phyloP scores from a whole-genome alignment of 257 asterid genomes.

The Penstemon newberryi region DNA sequence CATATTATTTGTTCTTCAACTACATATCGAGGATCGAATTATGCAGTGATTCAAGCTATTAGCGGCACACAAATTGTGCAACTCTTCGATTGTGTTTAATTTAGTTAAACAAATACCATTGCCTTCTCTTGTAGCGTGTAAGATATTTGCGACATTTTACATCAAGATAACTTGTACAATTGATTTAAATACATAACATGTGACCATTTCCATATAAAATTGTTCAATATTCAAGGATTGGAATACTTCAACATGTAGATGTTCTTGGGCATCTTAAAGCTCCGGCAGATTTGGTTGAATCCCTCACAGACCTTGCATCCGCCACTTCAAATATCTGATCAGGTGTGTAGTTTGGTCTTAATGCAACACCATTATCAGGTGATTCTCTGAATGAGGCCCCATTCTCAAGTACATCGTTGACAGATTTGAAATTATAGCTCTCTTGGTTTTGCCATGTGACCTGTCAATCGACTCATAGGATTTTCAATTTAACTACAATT shows the following conservation, averaged over 20 bases:
- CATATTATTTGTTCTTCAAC: too few species aligned
- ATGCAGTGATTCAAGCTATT: neutral
- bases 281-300: slow-evolving; percentile 65
- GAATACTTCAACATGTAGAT: slow-evolving; percentile 42
- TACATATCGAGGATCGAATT: too few species aligned
- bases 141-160: neutral
- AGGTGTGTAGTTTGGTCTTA: slow-evolving; percentile 56
- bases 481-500: neutral
- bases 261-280: slow-evolving; percentile 54
- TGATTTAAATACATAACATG: slow-evolving; percentile 12
- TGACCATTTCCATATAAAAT: neutral
- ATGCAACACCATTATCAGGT: slow-evolving; percentile 25
- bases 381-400: slow-evolving; percentile 66
- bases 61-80: neutral
- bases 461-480: slow-evolving; percentile 27
- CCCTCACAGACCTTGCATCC: slow-evolving; percentile 48
- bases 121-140: neutral
- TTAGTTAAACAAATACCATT: too few species aligned
- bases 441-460: slow-evolving; percentile 57
- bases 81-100: neutral
- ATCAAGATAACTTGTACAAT: neutral
- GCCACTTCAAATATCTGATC: slow-evolving; percentile 66
- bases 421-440: slow-evolving; percentile 48
- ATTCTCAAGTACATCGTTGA: slow-evolving; percentile 67
- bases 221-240: neutral